Conservation (phyloP, 208 protist genomes). For the Naegleria lovaniensis region DNA sequence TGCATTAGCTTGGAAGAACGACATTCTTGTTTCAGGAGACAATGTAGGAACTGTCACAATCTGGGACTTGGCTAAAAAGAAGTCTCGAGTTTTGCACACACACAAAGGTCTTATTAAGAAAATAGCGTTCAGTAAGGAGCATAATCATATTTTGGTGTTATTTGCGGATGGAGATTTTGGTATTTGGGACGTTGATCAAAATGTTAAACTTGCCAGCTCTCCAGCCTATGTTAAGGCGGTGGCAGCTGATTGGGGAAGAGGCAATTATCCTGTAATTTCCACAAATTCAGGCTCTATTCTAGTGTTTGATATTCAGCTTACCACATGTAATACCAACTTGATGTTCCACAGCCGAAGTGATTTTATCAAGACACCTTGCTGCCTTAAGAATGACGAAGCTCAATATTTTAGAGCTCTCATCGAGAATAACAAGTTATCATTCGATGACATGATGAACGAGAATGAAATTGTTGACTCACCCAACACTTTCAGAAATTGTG, state of each 20-base stretch:
- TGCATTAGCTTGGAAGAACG: constrained; percentile 4
- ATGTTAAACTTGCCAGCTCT: background rate
- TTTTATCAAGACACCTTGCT: background rate
- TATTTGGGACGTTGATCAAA: background rate
- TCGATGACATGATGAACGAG: background rate
- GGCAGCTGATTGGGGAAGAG: background rate
- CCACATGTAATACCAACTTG: background rate
- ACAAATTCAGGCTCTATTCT: background rate
- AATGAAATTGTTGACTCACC: background rate
- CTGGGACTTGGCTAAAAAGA: background rate
- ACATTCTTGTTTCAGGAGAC: background rate
- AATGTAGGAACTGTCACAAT: background rate
- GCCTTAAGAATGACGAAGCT: background rate
- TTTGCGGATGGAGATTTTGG: background rate
- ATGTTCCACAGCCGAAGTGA: background rate
- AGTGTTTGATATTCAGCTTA: background rate
- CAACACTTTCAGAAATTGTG: background rate
- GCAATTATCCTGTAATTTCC: constrained; percentile 5
- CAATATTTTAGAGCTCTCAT: constrained; percentile 3
- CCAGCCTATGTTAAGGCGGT: background rate
- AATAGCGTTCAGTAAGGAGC: background rate
- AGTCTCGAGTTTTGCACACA: background rate
- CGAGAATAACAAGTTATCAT: background rate
- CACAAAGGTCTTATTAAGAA: background rate
- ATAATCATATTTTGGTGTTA: background rate